Evolutionary conservation across 352 stramenopile genomes (phyloP).

Genomic region (Pythium utonaiense): DNA sequence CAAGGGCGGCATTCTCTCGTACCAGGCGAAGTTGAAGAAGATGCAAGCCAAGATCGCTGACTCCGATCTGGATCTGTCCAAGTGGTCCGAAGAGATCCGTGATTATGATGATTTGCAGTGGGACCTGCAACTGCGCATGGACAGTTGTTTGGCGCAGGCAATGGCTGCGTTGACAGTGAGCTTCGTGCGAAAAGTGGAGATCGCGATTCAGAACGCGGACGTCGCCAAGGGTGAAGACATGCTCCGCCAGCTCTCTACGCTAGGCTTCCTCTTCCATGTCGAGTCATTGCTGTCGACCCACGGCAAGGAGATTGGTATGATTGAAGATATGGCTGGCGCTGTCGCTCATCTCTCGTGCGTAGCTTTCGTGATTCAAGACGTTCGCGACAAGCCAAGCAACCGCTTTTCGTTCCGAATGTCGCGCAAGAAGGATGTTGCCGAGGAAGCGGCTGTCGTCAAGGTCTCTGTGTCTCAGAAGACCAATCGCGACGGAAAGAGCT

Average conservation of each 20-base stretch:
- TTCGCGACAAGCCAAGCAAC: slow-evolving; percentile 80
- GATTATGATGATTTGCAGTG: slow-evolving; percentile 85
- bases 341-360: slow-evolving; percentile 82
- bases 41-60: slow-evolving; percentile 71
- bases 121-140: slow-evolving; percentile 84
- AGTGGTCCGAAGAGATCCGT: slow-evolving; percentile 78
- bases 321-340: slow-evolving; percentile 88
- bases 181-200: slow-evolving; percentile 85
- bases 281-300: slow-evolving; percentile 94
- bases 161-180: slow-evolving; percentile 66
- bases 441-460: slow-evolving; percentile 77
- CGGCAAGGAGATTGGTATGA: slow-evolving; percentile 95
- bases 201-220: slow-evolving; percentile 78
- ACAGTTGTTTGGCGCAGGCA: slow-evolving; percentile 75
- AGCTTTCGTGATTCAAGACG: slow-evolving; percentile 82
- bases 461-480: slow-evolving; percentile 67
- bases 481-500: slow-evolving; percentile 42
- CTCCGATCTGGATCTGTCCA: slow-evolving; percentile 63
- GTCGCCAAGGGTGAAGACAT: slow-evolving; percentile 73
- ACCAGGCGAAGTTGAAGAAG: slow-evolving; percentile 76
- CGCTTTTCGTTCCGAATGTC: slow-evolving; percentile 87
- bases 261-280: slow-evolving; percentile 88
- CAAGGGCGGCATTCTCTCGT: slow-evolving; percentile 80
- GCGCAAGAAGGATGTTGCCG: slow-evolving; percentile 66
- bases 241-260: slow-evolving; percentile 73